A percentile compares a stretch with the other conserved stretches of the same genome.
phyloP scores from a whole-genome alignment of 1,139 yeast species.

The Sugiyamaella sp. region DNA sequence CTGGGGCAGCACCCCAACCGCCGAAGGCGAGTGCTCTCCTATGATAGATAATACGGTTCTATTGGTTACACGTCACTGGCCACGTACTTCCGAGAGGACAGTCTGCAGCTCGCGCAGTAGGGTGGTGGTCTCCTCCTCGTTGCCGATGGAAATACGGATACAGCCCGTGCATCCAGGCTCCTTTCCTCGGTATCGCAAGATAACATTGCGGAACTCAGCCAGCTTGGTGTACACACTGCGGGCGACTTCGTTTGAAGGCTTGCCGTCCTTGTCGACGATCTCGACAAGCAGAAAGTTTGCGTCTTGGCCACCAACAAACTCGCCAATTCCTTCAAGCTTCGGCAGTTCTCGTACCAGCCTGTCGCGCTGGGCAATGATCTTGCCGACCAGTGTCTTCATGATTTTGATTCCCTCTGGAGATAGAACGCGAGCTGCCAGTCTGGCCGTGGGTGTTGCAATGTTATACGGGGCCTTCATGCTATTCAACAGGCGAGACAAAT shows the following conservation, averaged over 20 bases:
- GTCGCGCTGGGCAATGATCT: slow-evolving; percentile 58
- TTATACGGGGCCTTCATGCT: slow-evolving; percentile 96
- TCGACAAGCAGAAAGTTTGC: slow-evolving; percentile 82
- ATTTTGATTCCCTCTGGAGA: slow-evolving; percentile 55
- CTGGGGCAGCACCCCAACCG: slow-evolving; percentile 11
- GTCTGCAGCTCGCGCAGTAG: slow-evolving; percentile 56
- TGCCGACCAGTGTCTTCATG: slow-evolving; percentile 59
- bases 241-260: slow-evolving; percentile 74
- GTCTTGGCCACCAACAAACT: slow-evolving; percentile 82
- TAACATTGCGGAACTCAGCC: slow-evolving; percentile 76
- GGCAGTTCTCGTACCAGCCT: slow-evolving; percentile 57
- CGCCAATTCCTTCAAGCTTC: slow-evolving; percentile 63
- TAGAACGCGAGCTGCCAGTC: slow-evolving; percentile 75
- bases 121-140: slow-evolving; percentile 65
- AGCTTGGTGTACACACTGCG: slow-evolving; percentile 61
- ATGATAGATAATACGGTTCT: background rate
- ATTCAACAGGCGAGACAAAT: slow-evolving; percentile 68
- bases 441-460: slow-evolving; percentile 79
- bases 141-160: slow-evolving; percentile 84
- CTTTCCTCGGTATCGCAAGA: slow-evolving; percentile 85
- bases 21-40: background rate
- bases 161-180: slow-evolving; percentile 90
- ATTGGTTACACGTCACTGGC: background rate
- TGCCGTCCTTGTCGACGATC: slow-evolving; percentile 61
- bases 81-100: slow-evolving; percentile 42